These are phyloP conservation scores for Sarocladiaceae sp. DNA, from an alignment of 2,329 filamentous ascomycete genomes.

Conservation along the genomic window DNA sequence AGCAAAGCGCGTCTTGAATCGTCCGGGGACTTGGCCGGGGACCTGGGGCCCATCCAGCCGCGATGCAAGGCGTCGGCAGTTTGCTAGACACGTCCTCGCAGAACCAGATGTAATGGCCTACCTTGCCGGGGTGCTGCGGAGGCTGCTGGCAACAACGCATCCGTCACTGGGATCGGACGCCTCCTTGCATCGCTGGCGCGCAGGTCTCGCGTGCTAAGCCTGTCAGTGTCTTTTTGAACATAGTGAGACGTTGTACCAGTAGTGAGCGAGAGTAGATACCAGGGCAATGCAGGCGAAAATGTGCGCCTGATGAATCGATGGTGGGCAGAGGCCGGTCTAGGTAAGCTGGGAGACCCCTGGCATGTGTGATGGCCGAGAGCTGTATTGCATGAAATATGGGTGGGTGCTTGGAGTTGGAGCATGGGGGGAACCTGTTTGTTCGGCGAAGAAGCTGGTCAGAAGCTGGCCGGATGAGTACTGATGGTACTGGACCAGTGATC, in stretches of 20 bases:
- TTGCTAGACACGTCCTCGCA: constrained; percentile 3
- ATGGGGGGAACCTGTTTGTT: constrained; percentile 9
- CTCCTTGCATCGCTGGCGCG: constrained; percentile 3
- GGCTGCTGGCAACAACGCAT: too few species aligned
- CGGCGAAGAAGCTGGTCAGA: not conserved
- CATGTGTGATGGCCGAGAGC: constrained; percentile 3
- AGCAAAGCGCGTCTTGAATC: not conserved
- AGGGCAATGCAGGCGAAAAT: not conserved
- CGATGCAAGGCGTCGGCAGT: constrained; percentile 8
- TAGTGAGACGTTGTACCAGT: constrained; percentile 7
- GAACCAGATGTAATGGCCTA: too few species aligned
- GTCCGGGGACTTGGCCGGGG: too few species aligned
- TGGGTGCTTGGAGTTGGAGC: not conserved
- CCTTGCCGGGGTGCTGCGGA: too few species aligned
- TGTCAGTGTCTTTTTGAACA: not conserved
- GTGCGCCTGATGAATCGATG: too few species aligned
- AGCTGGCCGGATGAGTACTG: not conserved
- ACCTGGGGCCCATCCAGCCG: not conserved
- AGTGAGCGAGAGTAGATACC: too few species aligned
- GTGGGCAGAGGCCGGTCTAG: constrained; percentile 10
- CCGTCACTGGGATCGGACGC: too few species aligned
- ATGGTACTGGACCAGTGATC: not conserved
- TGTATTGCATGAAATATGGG: constrained; percentile 7
- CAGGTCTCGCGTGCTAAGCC: not conserved
- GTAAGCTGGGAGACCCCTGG: constrained; percentile 8